Conservation (phyloP, 108 stramenopile genomes). For the Aurantiochytrium sp. region DNA sequence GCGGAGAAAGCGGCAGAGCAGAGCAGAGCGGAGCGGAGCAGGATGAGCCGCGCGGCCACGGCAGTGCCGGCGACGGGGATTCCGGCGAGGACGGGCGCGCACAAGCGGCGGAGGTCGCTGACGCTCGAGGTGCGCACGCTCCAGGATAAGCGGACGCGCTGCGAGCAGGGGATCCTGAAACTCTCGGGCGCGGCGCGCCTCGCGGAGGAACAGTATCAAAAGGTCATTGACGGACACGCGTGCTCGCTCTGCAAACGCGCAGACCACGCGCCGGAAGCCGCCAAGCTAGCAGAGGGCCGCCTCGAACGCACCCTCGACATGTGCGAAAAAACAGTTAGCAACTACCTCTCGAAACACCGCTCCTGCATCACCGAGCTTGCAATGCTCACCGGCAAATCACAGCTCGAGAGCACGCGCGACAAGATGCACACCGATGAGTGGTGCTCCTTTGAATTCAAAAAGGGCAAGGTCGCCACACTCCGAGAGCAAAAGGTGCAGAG, state of each 20-base stretch:
- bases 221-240: not conserved
- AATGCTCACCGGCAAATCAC: not conserved
- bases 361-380: not conserved
- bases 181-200: not conserved
- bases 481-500: constrained; percentile 17
- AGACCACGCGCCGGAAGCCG: not conserved
- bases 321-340: not conserved
- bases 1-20: too few species aligned
- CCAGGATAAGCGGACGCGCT: not conserved
- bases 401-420: not conserved
- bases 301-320: not conserved
- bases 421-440: constrained; percentile 6
- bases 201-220: not conserved
- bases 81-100: not conserved
- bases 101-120: not conserved
- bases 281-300: not conserved
- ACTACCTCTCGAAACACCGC: not conserved
- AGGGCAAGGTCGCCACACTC: constrained; percentile 6
- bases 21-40: too few species aligned
- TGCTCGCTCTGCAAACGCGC: not conserved
- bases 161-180: not conserved
- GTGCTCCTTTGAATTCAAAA: constrained; percentile 16
- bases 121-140: not conserved
- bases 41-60: not conserved
- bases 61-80: not conserved